Evolutionary conservation across 176 grass and related monocot species (phyloP).

Genomic region (barley (Hordeum vulgare)): DNA sequence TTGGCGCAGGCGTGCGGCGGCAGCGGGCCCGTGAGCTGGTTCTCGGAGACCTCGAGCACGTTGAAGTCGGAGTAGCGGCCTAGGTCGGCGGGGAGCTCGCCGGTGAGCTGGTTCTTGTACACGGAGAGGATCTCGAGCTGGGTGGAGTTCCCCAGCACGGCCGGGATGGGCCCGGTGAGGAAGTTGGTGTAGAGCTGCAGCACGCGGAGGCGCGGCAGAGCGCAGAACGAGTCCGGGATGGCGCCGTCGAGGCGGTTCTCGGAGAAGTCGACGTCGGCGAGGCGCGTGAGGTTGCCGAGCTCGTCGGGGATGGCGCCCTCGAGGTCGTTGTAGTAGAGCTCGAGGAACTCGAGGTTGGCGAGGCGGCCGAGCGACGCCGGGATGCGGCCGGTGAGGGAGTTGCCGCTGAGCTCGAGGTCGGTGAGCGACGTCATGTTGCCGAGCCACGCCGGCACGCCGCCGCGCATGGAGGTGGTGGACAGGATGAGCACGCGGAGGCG

Average conservation of each 20-base stretch:
- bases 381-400: conserved; percentile 53
- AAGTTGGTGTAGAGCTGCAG: conserved; percentile 75
- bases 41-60: conserved; percentile 89
- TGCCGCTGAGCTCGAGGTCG: conserved; percentile 81
- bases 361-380: conserved; percentile 42
- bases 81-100: conserved; percentile 58
- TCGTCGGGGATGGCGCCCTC: conserved; percentile 51
- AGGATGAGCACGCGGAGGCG: conserved; percentile 65
- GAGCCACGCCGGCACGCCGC: conserved; percentile 63
- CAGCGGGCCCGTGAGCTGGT: conserved; percentile 58
- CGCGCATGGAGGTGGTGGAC: conserved; percentile 64
- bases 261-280: conserved; percentile 79
- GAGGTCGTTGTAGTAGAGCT: conserved; percentile 91
- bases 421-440: conserved; percentile 93
- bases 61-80: conserved; percentile 55
- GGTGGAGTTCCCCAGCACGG: conserved; percentile 74
- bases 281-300: conserved; percentile 64
- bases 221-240: conserved; percentile 54
- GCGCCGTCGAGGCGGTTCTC: conserved; percentile 60
- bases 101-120: conserved; percentile 78
- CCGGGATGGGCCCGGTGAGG: conserved; percentile 59
- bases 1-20: conserved; percentile 51
- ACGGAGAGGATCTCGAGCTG: conserved; percentile 56
- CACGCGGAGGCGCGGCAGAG: conserved; percentile 43
- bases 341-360: conserved; percentile 45